Base-by-base conservation (phyloP, 345 rosid species). In the Melaleuca quinquenervia region DNA sequence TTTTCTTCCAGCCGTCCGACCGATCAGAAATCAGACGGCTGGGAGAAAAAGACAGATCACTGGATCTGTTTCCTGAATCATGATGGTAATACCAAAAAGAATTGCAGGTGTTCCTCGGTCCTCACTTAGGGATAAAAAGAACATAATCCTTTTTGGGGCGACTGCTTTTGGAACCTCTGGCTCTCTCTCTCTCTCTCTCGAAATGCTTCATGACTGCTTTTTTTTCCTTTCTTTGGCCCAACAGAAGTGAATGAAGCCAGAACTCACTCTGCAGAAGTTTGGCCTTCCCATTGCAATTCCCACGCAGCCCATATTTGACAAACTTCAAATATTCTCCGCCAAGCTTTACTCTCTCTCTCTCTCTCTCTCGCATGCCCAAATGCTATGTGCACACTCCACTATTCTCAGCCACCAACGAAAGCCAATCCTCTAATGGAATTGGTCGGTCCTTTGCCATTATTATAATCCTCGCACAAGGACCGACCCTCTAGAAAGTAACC, bases 361-460 rank as follows among this genome's bases (percentile, higher is more conserved):
- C 11, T 62, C 58, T 54, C 1, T 64, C 1, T 64, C 48, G 78
- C 26, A 18, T 70, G 48, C 45, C 78, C 78, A 36, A 70, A 41
- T 70, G 48, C 78, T 70, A 18, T 36, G 78, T 58, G 58, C 86
- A 76, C 18, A 29, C 48, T 53, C 88, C 88, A 83, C 85, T 45
- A 85, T 26, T 27, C 78, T 41, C 78, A 70, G 78, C 26, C 26
- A 70, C 24, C 78, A 36, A 70, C 78, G 48, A 70, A 70, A 70
- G 48, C 78, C 78, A 56, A 49, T 29, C 64, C 75, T 84, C 49
- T 36, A 41, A 75, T 88, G 87, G 82, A 82, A 82, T 32, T 86
- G 87, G 88, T 87, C 88, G 86, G 87, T 83, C 52, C 84, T 36
- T 36, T 84, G 87, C 54, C 70, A 84, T 54, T 50, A 88, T 84